Evolutionary conservation across 495 filamentous ascomycete genomes (phyloP).

Genomic region (Aspergillus sclerotioniger): DNA sequence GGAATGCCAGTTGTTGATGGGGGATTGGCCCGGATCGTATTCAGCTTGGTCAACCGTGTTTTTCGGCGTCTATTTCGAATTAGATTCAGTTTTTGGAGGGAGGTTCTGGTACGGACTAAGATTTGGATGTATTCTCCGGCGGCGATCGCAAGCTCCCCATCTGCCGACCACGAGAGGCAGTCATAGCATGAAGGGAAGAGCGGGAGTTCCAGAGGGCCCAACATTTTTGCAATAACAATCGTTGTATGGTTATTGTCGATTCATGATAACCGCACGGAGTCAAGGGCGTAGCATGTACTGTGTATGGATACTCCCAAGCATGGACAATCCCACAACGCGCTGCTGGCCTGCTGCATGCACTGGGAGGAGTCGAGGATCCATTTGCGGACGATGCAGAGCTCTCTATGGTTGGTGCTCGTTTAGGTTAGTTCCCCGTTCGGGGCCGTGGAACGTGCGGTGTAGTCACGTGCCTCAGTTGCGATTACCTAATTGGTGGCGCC

Average conservation of each 20-base stretch:
- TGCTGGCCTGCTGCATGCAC: too few relatives aligned
- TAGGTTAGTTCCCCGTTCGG: neutral
- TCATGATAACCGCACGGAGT: neutral
- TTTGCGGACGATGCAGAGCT: neutral
- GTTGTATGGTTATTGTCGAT: neutral
- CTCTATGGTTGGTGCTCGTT: neutral
- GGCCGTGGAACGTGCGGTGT: neutral
- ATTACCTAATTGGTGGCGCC: neutral
- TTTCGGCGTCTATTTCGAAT: slow-evolving; percentile 29
- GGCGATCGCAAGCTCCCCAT: slow-evolving; percentile 60
- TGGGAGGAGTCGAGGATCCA: neutral
- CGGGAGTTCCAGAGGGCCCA: slow-evolving; percentile 32
- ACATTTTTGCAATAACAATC: slow-evolving; percentile 23
- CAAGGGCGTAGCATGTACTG: neutral
- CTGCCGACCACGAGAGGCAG: slow-evolving; percentile 60
- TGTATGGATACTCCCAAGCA: neutral
- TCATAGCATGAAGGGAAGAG: slow-evolving; percentile 44
- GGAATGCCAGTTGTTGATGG: slow-evolving; percentile 32
- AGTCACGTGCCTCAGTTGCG: neutral
- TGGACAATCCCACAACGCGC: too few relatives aligned
- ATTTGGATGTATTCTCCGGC: slow-evolving; percentile 58
- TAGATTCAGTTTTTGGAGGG: neutral
- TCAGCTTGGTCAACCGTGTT: slow-evolving; percentile 11
- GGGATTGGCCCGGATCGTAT: slow-evolving; percentile 6
- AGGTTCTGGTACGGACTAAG: slow-evolving; percentile 34